Evolutionary conservation across 1,284 basidiomycete genomes (phyloP).

Genomic region (Ganoderma meredithae): DNA sequence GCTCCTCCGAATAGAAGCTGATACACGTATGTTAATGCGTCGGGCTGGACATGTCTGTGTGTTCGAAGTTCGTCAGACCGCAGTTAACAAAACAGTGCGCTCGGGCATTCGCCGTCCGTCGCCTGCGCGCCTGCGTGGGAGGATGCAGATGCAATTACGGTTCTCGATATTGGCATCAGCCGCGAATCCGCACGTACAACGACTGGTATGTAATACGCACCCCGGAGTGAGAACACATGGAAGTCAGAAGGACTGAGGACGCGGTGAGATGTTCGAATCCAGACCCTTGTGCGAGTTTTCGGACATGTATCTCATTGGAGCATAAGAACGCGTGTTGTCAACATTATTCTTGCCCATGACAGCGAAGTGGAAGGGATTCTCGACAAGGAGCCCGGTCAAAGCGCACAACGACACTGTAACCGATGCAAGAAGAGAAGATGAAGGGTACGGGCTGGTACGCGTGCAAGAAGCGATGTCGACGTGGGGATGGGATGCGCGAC

Average conservation of each 20-base stretch:
- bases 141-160: not conserved
- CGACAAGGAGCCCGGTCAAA: not conserved
- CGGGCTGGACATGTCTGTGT: not conserved
- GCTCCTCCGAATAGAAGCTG: not conserved
- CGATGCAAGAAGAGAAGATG: not conserved
- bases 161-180: not conserved
- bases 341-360: not conserved
- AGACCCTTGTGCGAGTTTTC: not conserved
- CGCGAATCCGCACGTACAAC: not conserved
- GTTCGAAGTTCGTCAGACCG: conserved; percentile 2
- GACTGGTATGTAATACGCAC: not conserved
- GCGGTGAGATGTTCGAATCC: not conserved
- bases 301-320: not conserved
- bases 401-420: not conserved
- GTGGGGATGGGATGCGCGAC: not conserved
- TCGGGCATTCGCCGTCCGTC: not conserved
- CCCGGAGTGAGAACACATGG: not conserved
- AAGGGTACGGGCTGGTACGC: not conserved
- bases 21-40: not conserved
- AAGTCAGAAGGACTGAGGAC: not conserved
- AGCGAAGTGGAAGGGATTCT: not conserved
- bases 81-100: conserved; percentile 3
- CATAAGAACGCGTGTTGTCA: not conserved
- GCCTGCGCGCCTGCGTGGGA: not conserved
- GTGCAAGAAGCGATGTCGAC: not conserved